These are phyloP conservation scores for Zymoseptoria pseudotritici DNA, from an alignment of 2,329 filamentous ascomycete species.

Conservation along the genomic window DNA sequence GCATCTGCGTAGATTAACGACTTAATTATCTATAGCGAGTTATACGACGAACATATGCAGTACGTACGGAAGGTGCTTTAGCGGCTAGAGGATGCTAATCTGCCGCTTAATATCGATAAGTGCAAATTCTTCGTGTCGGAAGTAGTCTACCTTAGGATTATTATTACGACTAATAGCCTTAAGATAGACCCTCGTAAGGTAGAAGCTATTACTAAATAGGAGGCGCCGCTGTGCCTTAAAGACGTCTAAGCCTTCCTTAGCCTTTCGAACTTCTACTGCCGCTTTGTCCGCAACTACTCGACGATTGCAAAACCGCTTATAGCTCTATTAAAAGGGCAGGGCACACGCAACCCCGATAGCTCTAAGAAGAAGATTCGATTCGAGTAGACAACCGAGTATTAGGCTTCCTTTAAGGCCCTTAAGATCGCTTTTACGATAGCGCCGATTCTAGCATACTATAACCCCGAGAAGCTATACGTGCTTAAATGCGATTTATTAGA, in stretches of 20 bases:
- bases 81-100: constrained; percentile 13
- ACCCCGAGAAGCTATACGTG: neutral
- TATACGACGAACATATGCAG: constrained; percentile 18
- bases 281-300: neutral
- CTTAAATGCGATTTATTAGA: neutral
- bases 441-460: neutral
- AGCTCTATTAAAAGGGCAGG: neutral
- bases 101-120: constrained; percentile 7
- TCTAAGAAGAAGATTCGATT: neutral
- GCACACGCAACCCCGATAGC: neutral
- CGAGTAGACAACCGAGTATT: neutral
- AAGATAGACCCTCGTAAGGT: constrained; percentile 13
- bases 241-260: constrained; percentile 1
- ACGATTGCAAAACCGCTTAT: neutral
- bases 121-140: constrained; percentile 16
- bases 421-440: neutral
- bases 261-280: neutral
- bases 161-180: constrained; percentile 18
- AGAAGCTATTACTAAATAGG: neutral
- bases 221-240: neutral
- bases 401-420: neutral
- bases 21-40: constrained; percentile 26
- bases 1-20: constrained; percentile 22
- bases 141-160: constrained; percentile 23
- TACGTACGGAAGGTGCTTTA: constrained; percentile 23